phyloP scores from a whole-genome alignment of 169 alveolate species.

The Plasmodium berghei region DNA sequence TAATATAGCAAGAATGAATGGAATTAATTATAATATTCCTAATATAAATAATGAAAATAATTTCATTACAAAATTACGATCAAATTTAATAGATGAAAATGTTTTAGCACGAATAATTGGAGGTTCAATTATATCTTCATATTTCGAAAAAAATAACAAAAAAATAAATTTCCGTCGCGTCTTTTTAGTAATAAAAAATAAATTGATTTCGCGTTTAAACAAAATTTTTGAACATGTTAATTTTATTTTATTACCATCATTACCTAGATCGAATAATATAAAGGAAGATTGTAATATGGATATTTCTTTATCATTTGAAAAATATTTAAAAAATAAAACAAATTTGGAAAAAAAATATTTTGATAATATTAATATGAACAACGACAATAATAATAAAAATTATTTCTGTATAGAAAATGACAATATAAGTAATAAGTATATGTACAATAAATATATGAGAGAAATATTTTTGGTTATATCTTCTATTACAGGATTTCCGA shows the following conservation, averaged over 20 bases:
- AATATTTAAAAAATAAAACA: background rate
- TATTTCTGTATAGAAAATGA: no score
- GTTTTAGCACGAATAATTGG: constrained; percentile 55
- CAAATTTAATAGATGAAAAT: constrained; percentile 34
- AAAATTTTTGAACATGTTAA: constrained; percentile 13
- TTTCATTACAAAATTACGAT: constrained; percentile 23
- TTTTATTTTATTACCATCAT: constrained; percentile 50
- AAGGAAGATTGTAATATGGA: background rate
- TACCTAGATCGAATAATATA: constrained; percentile 55
- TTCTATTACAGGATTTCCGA: constrained; percentile 50
- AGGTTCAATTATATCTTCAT: constrained; percentile 44
- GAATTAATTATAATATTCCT: constrained; percentile 42
- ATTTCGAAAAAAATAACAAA: constrained; percentile 23
- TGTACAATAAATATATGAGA: constrained; percentile 57
- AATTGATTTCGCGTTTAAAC: background rate
- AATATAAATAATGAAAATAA: constrained; percentile 12
- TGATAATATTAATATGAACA: background rate
- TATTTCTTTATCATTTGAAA: background rate
- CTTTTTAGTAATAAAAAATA: constrained; percentile 4
- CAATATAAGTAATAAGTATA: background rate
- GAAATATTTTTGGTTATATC: constrained; percentile 48
- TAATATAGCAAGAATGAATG: constrained; percentile 48
- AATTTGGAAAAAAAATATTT: background rate
- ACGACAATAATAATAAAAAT: background rate
- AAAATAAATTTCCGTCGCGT: background rate